Base-by-base conservation (phyloP, 2,329 filamentous ascomycete species). In the Calonectria leucothoes region DNA sequence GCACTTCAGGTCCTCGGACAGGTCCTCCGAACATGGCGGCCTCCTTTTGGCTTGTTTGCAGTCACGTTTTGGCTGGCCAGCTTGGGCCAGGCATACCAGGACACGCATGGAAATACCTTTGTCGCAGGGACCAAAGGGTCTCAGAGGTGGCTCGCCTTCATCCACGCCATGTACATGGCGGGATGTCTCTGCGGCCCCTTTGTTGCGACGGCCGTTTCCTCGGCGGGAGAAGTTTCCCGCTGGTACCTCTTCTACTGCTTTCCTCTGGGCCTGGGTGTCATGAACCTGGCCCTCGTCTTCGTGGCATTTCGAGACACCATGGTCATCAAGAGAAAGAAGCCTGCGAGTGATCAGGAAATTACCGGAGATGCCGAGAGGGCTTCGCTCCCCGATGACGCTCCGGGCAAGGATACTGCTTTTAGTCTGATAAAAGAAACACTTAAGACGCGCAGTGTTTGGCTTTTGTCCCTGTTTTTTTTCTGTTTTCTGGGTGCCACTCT, bases 381-480 rank as follows among this genome's bases (percentile, higher is more conserved):
- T 51, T 48, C 45, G 12, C 1, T 27, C 11, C 35, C 33, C 15
- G 68, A 29, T 27, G 65, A 52, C 6, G 55, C 66, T 6, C 68
- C 72, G 1, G 67, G 75, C 45, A 81, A 81, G 29, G 81, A 82
- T 6, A 84, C 81, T 55, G 88, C 88, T 0, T 78, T 85, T 6
- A 74, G 75, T 0, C 83, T 90, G 57, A 86, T 91, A 64, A 86
- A 85, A 39, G 81, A 82, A 10, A 85, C 89, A 0, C 73, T 91
- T 0, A 82, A 79, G 17, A 85, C 81, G 2, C 87, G 84, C 20
- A 85, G 85, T 4, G 83, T 93, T 4, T 93, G 91, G 89, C 80
- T 91, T 0, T 79, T 93, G 3, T 91, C 90, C 63, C 68, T 91
- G 2, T 93, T 92, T 81, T 93, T 90, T 83, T 93, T 93, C 82